phyloP scores from a whole-genome alignment of 495 filamentous ascomycete species.

The Cercophora sp. region DNA sequence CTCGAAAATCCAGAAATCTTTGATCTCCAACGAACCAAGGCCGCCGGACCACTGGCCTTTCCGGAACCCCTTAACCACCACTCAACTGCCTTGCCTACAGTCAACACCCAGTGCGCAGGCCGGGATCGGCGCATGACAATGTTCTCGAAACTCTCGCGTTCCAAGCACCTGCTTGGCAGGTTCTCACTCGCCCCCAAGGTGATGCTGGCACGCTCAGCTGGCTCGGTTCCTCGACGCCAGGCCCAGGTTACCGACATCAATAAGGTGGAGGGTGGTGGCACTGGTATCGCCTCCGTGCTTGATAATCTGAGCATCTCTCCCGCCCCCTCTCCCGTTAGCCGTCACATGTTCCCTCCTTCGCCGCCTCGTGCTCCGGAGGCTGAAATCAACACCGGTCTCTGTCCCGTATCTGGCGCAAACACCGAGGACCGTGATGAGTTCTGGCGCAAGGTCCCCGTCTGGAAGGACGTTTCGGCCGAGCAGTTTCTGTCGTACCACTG shows the following conservation, averaged over 20 bases:
- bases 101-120: too few species aligned
- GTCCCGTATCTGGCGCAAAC: slow-evolving; percentile 9
- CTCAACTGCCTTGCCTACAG: too few species aligned
- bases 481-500: slow-evolving; percentile 46
- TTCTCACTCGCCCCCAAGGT: neutral
- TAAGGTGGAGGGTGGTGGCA: too few species aligned
- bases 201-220: slow-evolving; percentile 12
- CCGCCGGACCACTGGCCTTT: too few species aligned
- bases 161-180: slow-evolving; percentile 6
- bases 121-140: too few species aligned
- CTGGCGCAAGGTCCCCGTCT: slow-evolving; percentile 43
- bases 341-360: too few species aligned
- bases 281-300: too few species aligned
- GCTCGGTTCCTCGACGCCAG: slow-evolving; percentile 19
- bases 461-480: slow-evolving; percentile 38
- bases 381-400: neutral
- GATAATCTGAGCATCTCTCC: too few species aligned
- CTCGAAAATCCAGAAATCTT: too few species aligned
- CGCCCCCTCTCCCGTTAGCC: too few species aligned
- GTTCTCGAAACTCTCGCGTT: slow-evolving; percentile 9
- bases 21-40: too few species aligned
- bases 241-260: slow-evolving; percentile 22
- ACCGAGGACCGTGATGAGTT: slow-evolving; percentile 25
- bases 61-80: too few species aligned
- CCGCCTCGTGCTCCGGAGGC: neutral